Evolutionary conservation across 306 rosid genomes (phyloP).

Genomic region (Calophaca sinica): DNA sequence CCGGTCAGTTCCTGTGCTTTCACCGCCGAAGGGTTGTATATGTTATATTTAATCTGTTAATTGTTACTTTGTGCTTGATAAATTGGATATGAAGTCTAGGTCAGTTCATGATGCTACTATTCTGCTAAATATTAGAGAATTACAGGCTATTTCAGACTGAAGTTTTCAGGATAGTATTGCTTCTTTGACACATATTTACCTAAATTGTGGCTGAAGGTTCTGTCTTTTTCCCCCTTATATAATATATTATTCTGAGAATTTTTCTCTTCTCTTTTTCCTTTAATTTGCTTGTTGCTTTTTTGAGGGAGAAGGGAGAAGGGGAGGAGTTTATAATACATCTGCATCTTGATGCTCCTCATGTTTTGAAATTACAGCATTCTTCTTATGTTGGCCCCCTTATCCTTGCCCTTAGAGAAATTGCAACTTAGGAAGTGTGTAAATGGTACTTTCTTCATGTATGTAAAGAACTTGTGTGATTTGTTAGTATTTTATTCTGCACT

Average conservation of each 20-base stretch:
- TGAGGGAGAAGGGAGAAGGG: neutral
- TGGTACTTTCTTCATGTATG: too few relatives aligned
- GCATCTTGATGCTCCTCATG: neutral
- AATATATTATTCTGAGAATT: neutral
- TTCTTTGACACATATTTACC: constrained; percentile 4
- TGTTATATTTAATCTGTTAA: constrained; percentile 17
- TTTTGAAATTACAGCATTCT: constrained; percentile 31
- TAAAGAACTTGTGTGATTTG: too few relatives aligned
- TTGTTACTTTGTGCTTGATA: constrained; percentile 1
- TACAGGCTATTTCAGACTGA: constrained; percentile 6
- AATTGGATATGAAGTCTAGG: neutral
- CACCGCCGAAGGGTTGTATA: constrained; percentile 15
- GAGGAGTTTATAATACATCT: constrained; percentile 7
- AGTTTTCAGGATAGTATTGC: constrained; percentile 25
- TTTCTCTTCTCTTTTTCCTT: constrained; percentile 8
- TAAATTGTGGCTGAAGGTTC: constrained; percentile 24
- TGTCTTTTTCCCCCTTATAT: constrained; percentile 2
- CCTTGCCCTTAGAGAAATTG: too few relatives aligned
- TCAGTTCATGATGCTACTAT: constrained; percentile 24
- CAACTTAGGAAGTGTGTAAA: too few relatives aligned
- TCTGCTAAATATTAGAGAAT: neutral
- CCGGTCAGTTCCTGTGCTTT: constrained; percentile 72
- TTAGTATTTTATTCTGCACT: neutral
- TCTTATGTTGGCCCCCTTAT: constrained; percentile 7
- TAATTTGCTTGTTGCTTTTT: constrained; percentile 4